phyloP scores from a whole-genome alignment of 495 filamentous ascomycete genomes.

The Aspergillus baeticus region DNA sequence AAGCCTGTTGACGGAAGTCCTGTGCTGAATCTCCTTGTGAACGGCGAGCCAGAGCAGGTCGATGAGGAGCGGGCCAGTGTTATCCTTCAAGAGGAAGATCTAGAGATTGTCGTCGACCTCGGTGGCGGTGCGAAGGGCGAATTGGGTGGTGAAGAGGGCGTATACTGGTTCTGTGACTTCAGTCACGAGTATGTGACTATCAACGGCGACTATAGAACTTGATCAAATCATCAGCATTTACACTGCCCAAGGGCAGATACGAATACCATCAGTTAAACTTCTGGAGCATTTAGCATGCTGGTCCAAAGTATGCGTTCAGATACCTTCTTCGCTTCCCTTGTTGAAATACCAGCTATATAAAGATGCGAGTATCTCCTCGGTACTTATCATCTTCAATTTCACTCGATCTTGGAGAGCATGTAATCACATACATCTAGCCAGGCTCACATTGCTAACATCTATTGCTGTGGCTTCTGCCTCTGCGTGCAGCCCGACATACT shows the following conservation, averaged over 20 bases:
- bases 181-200: slow-evolving; percentile 97
- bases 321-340: too few species aligned
- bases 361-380: too few species aligned
- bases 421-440: too few species aligned
- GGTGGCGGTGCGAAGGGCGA: slow-evolving; percentile 46
- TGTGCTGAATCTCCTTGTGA: slow-evolving; percentile 79
- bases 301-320: too few species aligned
- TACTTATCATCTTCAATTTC: too few species aligned
- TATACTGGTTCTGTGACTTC: slow-evolving; percentile 96
- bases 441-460: too few species aligned
- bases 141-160: slow-evolving; percentile 68
- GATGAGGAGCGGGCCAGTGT: slow-evolving; percentile 83
- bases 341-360: too few species aligned
- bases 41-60: slow-evolving; percentile 90
- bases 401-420: too few species aligned
- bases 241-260: neutral
- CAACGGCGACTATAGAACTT: slow-evolving; percentile 89
- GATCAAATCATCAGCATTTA: slow-evolving; percentile 7
- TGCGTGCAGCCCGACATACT: too few species aligned
- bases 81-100: slow-evolving; percentile 83
- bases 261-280: neutral
- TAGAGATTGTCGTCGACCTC: slow-evolving; percentile 75
- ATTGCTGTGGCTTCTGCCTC: too few species aligned
- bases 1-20: slow-evolving; percentile 79
- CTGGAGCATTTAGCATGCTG: too few species aligned